Evolutionary conservation across 306 rosid species (phyloP), one percentile per base, ranked within the genome.

Genomic region (Alnus rubra): DNA sequence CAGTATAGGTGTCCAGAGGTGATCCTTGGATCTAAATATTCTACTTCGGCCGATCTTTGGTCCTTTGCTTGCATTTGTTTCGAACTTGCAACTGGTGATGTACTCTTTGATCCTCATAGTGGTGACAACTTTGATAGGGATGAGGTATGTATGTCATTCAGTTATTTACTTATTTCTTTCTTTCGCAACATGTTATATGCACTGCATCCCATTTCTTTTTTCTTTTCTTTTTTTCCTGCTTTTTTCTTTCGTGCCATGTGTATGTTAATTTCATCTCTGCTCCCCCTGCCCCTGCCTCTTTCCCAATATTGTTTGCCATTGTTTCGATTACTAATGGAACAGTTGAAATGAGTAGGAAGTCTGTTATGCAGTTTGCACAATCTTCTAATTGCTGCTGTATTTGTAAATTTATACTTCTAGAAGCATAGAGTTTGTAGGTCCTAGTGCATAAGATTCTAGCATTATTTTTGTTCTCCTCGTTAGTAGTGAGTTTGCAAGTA

Each of bases 1-100:
- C 98, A 94, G 69, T 94, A 94, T 81, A 83, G 98, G 74, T 94
- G 98, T 77, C 98, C 98, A 9, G 98, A 94, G 84, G 98, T 94
- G 86, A 84, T 94, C 80, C 90, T 94, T 47, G 98, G 98, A 75
- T 94, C 98, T 42, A 92, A 94, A 51, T 94, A 94, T 77, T 91
- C 97, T 72, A 89, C 93, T 0, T 92, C 97, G 37, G 98, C 98
- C 3, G 97, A 94, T 88, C 97, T 94, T 62, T 94, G 98, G 98
- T 94, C 98, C 45, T 92, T 94, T 80, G 97, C 97, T 33, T 94
- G 98, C 88, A 94, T 92, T 84, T 94, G 93, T 84, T 94, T 94
- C 19, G 98, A 94, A 90, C 97, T 94, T 83, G 97, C 95, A 62
- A 88, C 98, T 73, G 97, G 98, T 76, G 98, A 94, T 82, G 97